Evolutionary conservation across 768 basidiomycete genomes (phyloP), one percentile per base, ranked within the genome.

Genomic region (Amanita polypyramis): DNA sequence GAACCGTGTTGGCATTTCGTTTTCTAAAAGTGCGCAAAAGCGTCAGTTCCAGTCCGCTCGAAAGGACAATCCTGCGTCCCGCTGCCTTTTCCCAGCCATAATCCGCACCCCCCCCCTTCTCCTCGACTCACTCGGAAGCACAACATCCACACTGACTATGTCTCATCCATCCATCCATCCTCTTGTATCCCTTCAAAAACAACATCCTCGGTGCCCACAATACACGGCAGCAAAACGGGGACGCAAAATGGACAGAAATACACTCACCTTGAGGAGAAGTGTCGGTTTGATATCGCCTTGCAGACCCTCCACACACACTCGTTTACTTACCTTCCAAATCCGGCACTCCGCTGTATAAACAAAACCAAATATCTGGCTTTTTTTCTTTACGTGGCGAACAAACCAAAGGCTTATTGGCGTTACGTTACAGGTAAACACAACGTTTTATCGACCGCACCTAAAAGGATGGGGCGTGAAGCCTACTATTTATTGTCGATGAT

Each of bases 1-100:
- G 74, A 93, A 76, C 66, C 78, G 92, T 67, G 94, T 91, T 69
- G 96, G 96, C 96, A 96, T 97, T 58, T 47, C 38, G 60, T 64
- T 65, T 63, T 70, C 67, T 72, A 52, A 33, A 50, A 50, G 12
- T 50, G 37, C 62, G 38, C 50, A 46, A 29, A 43, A 37, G 43
- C 19, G 45, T 54, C 44, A 53, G 50, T 53, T 47, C 49, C 55
- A 45, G 21, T 55, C 60, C 40, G 59, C 53, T 42, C 52, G 14
- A 44, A 47, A 46, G 53, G 48, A 54, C 63, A 51, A 15, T 4
- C 35, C 41, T 30, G 17, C 30, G 33, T 35, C 25, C 25, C 25
- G 25, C 25, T 27, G 25, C 25, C n/a, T n/a, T n/a, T n/a, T n/a
- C n/a, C n/a, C n/a, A n/a, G n/a, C n/a, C n/a, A n/a, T n/a, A n/a